These are phyloP conservation scores for Porphyrellus cyaneotinctus DNA, from an alignment of 768 basidiomycete species.

Conservation along the genomic window DNA sequence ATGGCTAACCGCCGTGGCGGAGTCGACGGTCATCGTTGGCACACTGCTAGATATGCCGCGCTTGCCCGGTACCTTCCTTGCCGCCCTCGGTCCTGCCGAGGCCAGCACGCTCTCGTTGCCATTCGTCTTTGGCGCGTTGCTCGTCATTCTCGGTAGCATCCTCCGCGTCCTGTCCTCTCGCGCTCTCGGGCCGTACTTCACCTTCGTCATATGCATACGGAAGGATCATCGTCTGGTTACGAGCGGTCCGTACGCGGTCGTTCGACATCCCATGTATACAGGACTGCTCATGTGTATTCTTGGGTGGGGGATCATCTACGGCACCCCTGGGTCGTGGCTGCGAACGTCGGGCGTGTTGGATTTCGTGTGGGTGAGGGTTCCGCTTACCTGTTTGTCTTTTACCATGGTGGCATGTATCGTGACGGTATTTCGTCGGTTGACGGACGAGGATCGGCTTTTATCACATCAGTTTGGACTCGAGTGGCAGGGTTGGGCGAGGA, in stretches of 20 bases:
- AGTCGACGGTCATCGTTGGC: constrained; percentile 1
- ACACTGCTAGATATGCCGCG: neutral
- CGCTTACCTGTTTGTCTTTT: neutral
- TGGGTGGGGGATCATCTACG: neutral
- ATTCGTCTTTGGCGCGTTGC: constrained; percentile 4
- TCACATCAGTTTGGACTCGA: constrained; percentile 14
- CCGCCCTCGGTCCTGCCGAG: constrained; percentile 8
- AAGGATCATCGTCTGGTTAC: constrained; percentile 24
- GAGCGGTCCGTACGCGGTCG: constrained; percentile 22
- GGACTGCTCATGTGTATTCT: neutral
- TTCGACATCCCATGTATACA: constrained; percentile 30
- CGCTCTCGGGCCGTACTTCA: constrained; percentile 21
- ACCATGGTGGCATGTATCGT: neutral
- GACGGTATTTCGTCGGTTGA: constrained; percentile 13
- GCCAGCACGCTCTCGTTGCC: constrained; percentile 1
- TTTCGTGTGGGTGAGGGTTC: neutral
- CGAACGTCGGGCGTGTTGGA: constrained; percentile 2
- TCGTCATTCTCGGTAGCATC: constrained; percentile 2
- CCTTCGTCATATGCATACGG: constrained; percentile 16
- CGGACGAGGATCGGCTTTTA: constrained; percentile 21
- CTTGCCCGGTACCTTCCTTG: neutral
- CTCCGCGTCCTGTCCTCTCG: constrained; percentile 7
- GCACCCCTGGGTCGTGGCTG: constrained; percentile 1
- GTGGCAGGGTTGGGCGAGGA: constrained; percentile 20
- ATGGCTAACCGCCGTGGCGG: neutral